Conservation (phyloP, 2,329 filamentous ascomycete species). For the Cercospora berteroae region DNA sequence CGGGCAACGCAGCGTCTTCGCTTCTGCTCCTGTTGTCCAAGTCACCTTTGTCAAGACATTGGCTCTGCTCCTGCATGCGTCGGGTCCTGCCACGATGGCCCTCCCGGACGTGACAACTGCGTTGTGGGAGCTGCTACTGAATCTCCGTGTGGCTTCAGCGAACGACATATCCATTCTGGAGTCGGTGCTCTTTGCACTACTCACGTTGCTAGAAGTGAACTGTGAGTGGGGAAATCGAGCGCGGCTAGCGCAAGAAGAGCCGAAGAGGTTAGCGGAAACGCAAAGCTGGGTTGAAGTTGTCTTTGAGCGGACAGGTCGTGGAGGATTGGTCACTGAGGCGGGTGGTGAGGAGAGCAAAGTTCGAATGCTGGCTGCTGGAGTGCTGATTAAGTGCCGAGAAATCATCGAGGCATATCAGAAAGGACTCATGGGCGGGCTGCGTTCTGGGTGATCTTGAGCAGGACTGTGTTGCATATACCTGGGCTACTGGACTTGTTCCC, state of each 20-base stretch:
- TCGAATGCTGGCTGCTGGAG: conserved; percentile 73
- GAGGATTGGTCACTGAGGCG: conserved; percentile 47
- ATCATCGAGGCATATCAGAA: conserved; percentile 79
- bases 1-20: conserved; percentile 52
- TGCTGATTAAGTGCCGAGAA: conserved; percentile 75
- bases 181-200: conserved; percentile 73
- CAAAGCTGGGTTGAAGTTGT: conserved; percentile 79
- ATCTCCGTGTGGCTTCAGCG: conserved; percentile 55
- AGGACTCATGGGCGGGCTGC: conserved; percentile 54
- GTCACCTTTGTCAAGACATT: conserved; percentile 82
- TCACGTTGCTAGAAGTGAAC: conserved; percentile 81
- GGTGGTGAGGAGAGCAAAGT: conserved; percentile 78
- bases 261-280: conserved; percentile 77
- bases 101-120: conserved; percentile 80
- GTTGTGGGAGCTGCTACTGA: conserved; percentile 78
- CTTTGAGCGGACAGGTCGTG: conserved; percentile 55
- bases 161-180: conserved; percentile 61
- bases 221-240: conserved; percentile 56
- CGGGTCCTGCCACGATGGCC: conserved; percentile 73
- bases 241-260: conserved; percentile 70
- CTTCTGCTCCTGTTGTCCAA: conserved; percentile 73
- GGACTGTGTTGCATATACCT: neutral
- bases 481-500: neutral
- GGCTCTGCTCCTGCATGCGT: conserved; percentile 75
- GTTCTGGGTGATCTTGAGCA: neutral